Percentiles rank a stretch among this genome's conserved stretches.
These are phyloP conservation scores for Vinca major DNA, from an alignment of 305 asterid species.

Conservation along the genomic window DNA sequence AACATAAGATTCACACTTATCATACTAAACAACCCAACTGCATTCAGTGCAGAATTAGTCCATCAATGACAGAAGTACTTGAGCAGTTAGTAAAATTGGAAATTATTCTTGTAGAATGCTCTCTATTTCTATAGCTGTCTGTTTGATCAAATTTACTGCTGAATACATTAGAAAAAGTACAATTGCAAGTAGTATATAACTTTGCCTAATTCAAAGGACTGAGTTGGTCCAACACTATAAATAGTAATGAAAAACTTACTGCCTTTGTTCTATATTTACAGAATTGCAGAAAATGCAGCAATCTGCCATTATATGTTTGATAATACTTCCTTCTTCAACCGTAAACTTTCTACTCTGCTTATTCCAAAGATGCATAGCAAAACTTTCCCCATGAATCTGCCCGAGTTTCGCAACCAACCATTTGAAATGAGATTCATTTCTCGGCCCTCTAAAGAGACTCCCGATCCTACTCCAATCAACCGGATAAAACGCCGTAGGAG, in stretches of 20 bases:
- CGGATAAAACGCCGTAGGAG: constrained; percentile 77
- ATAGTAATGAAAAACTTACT: background rate
- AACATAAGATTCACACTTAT: constrained; percentile 24
- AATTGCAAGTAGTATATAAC: constrained; percentile 1
- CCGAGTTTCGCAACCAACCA: constrained; percentile 53
- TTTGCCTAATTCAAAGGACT: constrained; percentile 20
- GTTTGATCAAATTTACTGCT: background rate
- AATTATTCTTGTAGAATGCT: background rate
- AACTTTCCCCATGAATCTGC: constrained; percentile 47
- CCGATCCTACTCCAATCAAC: constrained; percentile 73
- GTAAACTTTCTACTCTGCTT: constrained; percentile 57
- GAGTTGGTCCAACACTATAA: constrained; percentile 31
- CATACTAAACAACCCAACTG: constrained; percentile 20
- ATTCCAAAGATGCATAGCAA: constrained; percentile 81
- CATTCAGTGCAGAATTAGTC: constrained; percentile 15
- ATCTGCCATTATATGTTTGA: constrained; percentile 43
- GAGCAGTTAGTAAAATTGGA: background rate
- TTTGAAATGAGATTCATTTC: constrained; percentile 32
- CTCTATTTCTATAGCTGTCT: background rate
- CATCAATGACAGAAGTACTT: background rate
- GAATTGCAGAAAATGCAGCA: constrained; percentile 41
- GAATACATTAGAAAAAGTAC: background rate
- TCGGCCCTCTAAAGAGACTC: constrained; percentile 50
- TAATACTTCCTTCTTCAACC: constrained; percentile 65
- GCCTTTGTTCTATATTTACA: constrained; percentile 5